Evolutionary conservation across 148 eudicot genomes (phyloP).

Genomic region (Vaccinium macrocarpon): DNA sequence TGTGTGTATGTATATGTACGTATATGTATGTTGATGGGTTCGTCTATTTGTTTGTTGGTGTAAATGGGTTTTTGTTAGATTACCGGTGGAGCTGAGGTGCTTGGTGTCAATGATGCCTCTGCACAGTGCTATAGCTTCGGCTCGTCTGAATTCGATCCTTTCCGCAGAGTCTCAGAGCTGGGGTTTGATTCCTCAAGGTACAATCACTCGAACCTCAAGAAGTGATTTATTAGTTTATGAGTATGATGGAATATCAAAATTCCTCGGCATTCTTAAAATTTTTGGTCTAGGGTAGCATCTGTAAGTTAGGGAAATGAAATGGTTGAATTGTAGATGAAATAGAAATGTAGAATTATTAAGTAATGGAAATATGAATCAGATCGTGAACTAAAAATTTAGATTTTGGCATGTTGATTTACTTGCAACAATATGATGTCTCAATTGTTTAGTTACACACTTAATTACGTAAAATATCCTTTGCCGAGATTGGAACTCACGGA

Average conservation of each 20-base stretch:
- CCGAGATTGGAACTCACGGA: not conserved
- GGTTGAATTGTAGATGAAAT: not conserved
- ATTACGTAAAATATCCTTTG: not conserved
- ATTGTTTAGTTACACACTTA: not conserved
- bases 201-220: not conserved
- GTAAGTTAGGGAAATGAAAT: not conserved
- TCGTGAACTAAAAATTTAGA: too few species aligned
- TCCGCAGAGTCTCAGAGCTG: constrained; percentile 42
- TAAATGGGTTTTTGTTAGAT: constrained; percentile 22
- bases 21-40: constrained; percentile 10
- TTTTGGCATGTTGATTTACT: not conserved
- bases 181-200: constrained; percentile 56
- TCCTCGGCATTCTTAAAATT: not conserved
- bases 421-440: not conserved
- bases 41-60: constrained; percentile 10
- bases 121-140: constrained; percentile 45
- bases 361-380: not conserved
- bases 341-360: not conserved
- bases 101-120: constrained; percentile 38
- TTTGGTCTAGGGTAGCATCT: not conserved
- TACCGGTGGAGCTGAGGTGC: constrained; percentile 39
- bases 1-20: not conserved
- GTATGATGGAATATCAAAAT: not conserved
- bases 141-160: constrained; percentile 40
- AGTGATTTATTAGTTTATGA: not conserved